Percentiles rank a stretch among this genome's conserved stretches.
Conservation (phyloP, 176 grass and related monocot genomes). For the Bothriochloa decipiens region DNA sequence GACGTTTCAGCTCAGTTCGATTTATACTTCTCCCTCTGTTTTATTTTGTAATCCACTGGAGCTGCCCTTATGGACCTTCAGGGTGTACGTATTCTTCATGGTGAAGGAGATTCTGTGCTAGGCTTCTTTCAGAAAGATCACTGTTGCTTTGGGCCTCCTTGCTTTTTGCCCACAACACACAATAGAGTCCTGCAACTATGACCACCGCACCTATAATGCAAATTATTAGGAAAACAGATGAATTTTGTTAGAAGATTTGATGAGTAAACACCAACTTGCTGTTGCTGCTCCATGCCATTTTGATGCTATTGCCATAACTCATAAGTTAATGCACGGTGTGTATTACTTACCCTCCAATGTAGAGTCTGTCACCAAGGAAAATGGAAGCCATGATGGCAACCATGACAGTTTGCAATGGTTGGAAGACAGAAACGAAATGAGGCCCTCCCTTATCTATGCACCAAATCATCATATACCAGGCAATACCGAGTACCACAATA, state of each 20-base stretch:
- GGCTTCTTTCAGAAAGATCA: background rate
- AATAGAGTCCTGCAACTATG: background rate
- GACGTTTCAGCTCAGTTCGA: too few species aligned
- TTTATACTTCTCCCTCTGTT: too few species aligned
- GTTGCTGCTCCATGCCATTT: background rate
- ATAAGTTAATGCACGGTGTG: background rate
- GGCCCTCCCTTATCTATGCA: slow-evolving; percentile 61
- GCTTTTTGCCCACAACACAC: slow-evolving; percentile 12
- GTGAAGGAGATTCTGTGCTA: background rate
- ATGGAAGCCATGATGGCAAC: slow-evolving; percentile 58
- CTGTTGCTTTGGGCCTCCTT: background rate
- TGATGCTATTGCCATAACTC: background rate
- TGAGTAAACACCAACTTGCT: background rate
- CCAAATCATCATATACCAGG: slow-evolving; percentile 60
- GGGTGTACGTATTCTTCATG: background rate
- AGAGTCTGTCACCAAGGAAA: slow-evolving; percentile 58
- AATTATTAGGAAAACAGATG: background rate
- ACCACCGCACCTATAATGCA: background rate
- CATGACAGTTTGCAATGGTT: slow-evolving; percentile 62
- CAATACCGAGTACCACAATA: slow-evolving; percentile 57
- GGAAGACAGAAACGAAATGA: slow-evolving; percentile 58
- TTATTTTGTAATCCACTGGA: too few species aligned
- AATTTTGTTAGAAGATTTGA: background rate
- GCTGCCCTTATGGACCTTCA: background rate
- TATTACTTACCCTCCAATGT: slow-evolving; percentile 58